Base-by-base conservation (phyloP, 257 asterid species). In the Solanum arcanum region DNA sequence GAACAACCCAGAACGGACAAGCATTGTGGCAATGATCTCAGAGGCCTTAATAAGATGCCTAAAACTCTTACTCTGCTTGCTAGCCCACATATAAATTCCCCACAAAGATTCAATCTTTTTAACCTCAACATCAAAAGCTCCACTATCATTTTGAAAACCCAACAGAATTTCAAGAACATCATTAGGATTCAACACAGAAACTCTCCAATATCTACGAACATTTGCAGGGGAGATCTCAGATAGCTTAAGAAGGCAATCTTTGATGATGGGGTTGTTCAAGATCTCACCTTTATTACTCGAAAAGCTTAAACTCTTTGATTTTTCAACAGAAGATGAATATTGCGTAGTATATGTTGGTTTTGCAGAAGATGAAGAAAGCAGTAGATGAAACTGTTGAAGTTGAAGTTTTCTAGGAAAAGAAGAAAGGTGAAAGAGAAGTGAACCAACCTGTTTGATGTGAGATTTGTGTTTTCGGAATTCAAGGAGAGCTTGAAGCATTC, bases 131-230 rank as follows among this genome's bases (percentile, higher is more conserved):
- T 90, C 94, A 88, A 25, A 72, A 56, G 87, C 90, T 60, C 89
- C 92, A 56, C 84, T 33, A 83, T 88, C 85, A 78, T 47, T 90
- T 49, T 92, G 94, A 90, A 93, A 95, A 90, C 91, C 94, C 90
- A 89, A 89, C 85, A 97, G 90, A 89, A 97, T 91, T 66, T 97
- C 96, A 89, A 90, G 93, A 70, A 97, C 91, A 92, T 95, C 95
- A 88, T 87, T 89, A 62, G 98, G 95, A 68, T 87, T 93, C 88
- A 94, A 60, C 33, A 42, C 94, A 64, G 92, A 84, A 84, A 90
- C 94, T 90, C 99, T 91, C 96, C 95, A 97, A 90, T 92, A 97
- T 86, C 93, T 89, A 88, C 98, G 98, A 68, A 91, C 77, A 85
- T 76, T 81, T 80, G 85, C 91, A 59, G 98, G 99, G 88, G 91